phyloP scores from a whole-genome alignment of 805 yeast genomes.

The Lipomyces mesembrius region DNA sequence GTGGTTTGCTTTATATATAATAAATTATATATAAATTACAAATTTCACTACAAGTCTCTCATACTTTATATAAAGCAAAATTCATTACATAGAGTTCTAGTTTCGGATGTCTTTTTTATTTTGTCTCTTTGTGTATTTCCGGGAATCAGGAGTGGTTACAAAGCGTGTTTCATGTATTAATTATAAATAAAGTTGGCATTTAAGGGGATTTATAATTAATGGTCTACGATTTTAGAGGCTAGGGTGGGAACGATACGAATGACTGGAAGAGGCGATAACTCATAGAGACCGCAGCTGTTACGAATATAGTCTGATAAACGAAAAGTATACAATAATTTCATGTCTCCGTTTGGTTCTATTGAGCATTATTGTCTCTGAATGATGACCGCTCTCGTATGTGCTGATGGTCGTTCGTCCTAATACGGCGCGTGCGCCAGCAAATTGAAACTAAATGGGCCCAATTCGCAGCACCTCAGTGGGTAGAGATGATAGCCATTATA shows the following conservation, averaged over 20 bases:
- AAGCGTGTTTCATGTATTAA: conserved; percentile 30
- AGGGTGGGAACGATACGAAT: neutral
- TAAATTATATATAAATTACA: conserved; percentile 10
- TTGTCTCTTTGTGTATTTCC: conserved; percentile 12
- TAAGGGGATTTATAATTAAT: conserved; percentile 23
- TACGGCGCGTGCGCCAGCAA: too few relatives aligned
- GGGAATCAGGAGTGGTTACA: conserved; percentile 33
- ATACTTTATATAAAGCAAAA: conserved; percentile 5
- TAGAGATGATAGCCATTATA: too few relatives aligned
- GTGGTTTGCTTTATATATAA: conserved; percentile 19
- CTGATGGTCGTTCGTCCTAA: too few relatives aligned
- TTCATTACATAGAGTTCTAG: conserved; percentile 27
- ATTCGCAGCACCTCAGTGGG: too few relatives aligned
- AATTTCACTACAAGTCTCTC: conserved; percentile 10
- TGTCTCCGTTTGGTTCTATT: neutral
- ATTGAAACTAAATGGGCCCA: too few relatives aligned
- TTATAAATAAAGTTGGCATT: conserved; percentile 34
- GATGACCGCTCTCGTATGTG: too few relatives aligned
- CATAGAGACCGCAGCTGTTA: neutral
- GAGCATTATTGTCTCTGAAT: too few relatives aligned
- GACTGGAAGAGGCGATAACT: neutral
- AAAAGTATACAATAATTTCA: neutral
- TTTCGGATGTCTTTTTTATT: conserved; percentile 10
- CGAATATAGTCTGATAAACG: neutral
- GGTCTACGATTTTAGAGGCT: neutral